Evolutionary conservation across 2,329 filamentous ascomycete species (phyloP), one percentile per base, ranked within the genome.

Genomic region (Rhynchosporium agropyri): DNA sequence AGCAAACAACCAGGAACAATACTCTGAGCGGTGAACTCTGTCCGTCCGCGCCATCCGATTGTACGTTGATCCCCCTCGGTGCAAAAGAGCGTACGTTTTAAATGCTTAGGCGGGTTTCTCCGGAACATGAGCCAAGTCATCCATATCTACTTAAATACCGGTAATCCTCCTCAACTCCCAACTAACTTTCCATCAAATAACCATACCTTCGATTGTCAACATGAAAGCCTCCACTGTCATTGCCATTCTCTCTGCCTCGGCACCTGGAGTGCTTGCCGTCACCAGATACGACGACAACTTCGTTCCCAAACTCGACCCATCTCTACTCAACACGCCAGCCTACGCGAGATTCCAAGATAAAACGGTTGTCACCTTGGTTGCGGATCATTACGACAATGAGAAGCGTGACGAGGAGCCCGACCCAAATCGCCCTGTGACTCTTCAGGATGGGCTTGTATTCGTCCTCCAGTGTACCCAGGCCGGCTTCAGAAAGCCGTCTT

Each of bases 401-500:
- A 51, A 36, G 29, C 48, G 48, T 15, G 29, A 51, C 8, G 20
- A 12, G 2, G 50, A 53, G 29, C 50, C 50, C 12, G 50, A 53
- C 5, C 50, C 50, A 53, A n/a, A 53, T 20, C 50, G 50, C n/a
- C 20, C 20, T 20, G 33, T 38, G 3, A 53, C 50, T 38, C n/a
- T 53, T 26, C 50, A 53, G 12, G 50, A 53, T n/a, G 50, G 31
- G 1, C 50, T 53, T 3, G 31, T 53, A 3, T 53, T 53, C 6
- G 50, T 53, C 13, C 50, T 53, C 7, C 50, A 53, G 10, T 53
- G 50, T 38, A 33, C 38, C 33, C 2, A 38, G 20, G 50, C 50
- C 26, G 50, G 50, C 31, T 53, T 53, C 33, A 20, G 50, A 9
- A 33, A 53, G 15, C 50, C 50, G 20, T n/a, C n/a, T n/a, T 53